Evolutionary conservation across 768 basidiomycete genomes (phyloP).

Genomic region (Boletus huronensis): DNA sequence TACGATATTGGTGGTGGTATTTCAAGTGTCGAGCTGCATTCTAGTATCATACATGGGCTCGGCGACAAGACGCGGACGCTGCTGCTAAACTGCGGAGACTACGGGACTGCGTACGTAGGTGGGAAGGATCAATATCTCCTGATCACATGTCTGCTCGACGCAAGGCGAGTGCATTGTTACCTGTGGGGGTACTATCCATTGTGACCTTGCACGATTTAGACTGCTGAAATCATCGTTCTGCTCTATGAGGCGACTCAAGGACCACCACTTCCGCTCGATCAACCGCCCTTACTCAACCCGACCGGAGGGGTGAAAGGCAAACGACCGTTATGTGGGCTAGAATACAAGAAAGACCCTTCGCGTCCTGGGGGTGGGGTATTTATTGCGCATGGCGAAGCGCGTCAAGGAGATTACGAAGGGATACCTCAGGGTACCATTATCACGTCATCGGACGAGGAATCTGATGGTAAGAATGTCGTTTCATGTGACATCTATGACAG

Average conservation of each 20-base stretch:
- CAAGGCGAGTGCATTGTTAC: conserved; percentile 51
- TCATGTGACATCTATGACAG: conserved; percentile 10
- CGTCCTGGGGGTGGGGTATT: conserved; percentile 88
- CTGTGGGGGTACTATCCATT: background rate
- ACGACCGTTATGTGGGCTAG: conserved; percentile 49
- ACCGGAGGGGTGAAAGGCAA: conserved; percentile 65
- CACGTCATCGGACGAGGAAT: conserved; percentile 42
- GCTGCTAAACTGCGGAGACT: conserved; percentile 72
- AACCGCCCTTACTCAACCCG: conserved; percentile 69
- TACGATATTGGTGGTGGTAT: background rate
- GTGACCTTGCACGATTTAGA: conserved; percentile 42
- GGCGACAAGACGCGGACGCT: conserved; percentile 74
- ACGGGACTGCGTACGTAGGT: conserved; percentile 79
- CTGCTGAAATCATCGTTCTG: conserved; percentile 87
- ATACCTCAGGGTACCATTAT: conserved; percentile 57
- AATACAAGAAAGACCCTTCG: conserved; percentile 76
- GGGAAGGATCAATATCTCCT: conserved; percentile 83
- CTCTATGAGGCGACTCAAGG: conserved; percentile 93
- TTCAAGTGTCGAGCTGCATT: conserved; percentile 8
- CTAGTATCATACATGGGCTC: conserved; percentile 92
- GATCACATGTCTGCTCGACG: conserved; percentile 95
- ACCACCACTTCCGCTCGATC: conserved; percentile 49
- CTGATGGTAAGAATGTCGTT: conserved; percentile 46
- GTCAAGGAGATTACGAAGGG: conserved; percentile 47
- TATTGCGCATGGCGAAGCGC: conserved; percentile 53